These are phyloP conservation scores for Alternaria viburni DNA, from an alignment of 2,329 filamentous ascomycete genomes.

Conservation along the genomic window DNA sequence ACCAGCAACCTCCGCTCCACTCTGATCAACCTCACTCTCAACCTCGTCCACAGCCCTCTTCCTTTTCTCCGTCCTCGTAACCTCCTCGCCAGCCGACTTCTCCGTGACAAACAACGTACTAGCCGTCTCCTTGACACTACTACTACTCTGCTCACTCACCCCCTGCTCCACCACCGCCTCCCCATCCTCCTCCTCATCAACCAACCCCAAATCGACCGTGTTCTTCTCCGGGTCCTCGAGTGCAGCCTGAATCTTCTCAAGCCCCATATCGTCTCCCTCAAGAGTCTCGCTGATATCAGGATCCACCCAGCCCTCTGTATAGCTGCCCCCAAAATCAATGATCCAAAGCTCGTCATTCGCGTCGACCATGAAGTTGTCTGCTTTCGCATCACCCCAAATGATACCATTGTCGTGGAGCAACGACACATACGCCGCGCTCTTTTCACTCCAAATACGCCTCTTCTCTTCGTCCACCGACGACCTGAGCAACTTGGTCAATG, in stretches of 20 bases:
- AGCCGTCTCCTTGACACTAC: constrained; percentile 1
- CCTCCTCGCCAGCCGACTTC: constrained; percentile 4
- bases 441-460: constrained; percentile 17
- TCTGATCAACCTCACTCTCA: not conserved
- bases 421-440: constrained; percentile 16
- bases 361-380: constrained; percentile 50
- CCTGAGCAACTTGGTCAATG: constrained; percentile 19
- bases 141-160: not conserved
- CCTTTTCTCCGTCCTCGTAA: constrained; percentile 5
- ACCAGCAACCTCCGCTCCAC: not conserved
- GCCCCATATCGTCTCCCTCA: constrained; percentile 47
- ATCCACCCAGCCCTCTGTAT: constrained; percentile 51
- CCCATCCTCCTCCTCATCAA: not conserved
- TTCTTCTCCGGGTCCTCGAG: constrained; percentile 15
- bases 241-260: constrained; percentile 23
- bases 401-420: constrained; percentile 20
- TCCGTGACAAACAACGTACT: constrained; percentile 10
- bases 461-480: constrained; percentile 11
- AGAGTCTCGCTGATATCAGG: constrained; percentile 45
- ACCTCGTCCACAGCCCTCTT: constrained; percentile 5
- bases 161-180: not conserved
- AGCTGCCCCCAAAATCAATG: constrained; percentile 51
- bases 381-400: constrained; percentile 38
- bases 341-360: constrained; percentile 47
- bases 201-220: constrained; percentile 7